Conservation (phyloP, 805 yeast species). For the Sugiyamaella smithiae region DNA sequence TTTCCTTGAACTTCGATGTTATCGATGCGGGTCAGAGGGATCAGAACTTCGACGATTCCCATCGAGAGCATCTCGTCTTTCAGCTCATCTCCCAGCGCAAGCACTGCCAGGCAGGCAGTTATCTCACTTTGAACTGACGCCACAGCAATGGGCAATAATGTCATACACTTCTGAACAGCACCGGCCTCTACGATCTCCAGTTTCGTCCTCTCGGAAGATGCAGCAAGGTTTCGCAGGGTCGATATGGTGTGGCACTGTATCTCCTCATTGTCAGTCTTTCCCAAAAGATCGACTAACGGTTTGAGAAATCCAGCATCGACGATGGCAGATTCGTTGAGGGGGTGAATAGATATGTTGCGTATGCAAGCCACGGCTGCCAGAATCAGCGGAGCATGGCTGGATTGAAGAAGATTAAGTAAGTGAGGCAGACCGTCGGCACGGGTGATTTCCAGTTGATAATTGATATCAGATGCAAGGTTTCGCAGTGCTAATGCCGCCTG, state of each 20-base stretch:
- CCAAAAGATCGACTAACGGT: slow-evolving; percentile 79
- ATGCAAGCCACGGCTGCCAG: slow-evolving; percentile 98
- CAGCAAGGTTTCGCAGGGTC: slow-evolving; percentile 92
- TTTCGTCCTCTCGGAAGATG: slow-evolving; percentile 90
- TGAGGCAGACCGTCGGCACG: slow-evolving; percentile 94
- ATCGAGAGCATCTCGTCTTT: slow-evolving; percentile 79
- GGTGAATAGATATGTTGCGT: slow-evolving; percentile 94
- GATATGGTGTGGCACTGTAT: slow-evolving; percentile 98
- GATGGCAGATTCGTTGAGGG: slow-evolving; percentile 90
- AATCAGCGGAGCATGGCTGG: slow-evolving; percentile 86
- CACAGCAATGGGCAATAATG: slow-evolving; percentile 80
- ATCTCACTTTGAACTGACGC: slow-evolving; percentile 93
- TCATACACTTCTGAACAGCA: slow-evolving; percentile 90
- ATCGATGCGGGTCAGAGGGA: slow-evolving; percentile 83
- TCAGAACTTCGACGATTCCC: slow-evolving; percentile 80
- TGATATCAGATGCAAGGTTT: slow-evolving; percentile 92
- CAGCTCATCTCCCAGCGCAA: slow-evolving; percentile 93
- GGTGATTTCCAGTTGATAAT: slow-evolving; percentile 93
- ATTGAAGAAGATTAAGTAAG: slow-evolving; percentile 82
- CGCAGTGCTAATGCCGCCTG: slow-evolving; percentile 96
- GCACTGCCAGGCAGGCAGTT: slow-evolving; percentile 93
- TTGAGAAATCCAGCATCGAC: slow-evolving; percentile 95
- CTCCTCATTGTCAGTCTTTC: slow-evolving; percentile 83
- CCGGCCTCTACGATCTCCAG: slow-evolving; percentile 90
- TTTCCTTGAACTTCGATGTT: slow-evolving; percentile 97